Evolutionary conservation across 495 filamentous ascomycete genomes (phyloP).

Genomic region (Massariosphaeria phaeospora): DNA sequence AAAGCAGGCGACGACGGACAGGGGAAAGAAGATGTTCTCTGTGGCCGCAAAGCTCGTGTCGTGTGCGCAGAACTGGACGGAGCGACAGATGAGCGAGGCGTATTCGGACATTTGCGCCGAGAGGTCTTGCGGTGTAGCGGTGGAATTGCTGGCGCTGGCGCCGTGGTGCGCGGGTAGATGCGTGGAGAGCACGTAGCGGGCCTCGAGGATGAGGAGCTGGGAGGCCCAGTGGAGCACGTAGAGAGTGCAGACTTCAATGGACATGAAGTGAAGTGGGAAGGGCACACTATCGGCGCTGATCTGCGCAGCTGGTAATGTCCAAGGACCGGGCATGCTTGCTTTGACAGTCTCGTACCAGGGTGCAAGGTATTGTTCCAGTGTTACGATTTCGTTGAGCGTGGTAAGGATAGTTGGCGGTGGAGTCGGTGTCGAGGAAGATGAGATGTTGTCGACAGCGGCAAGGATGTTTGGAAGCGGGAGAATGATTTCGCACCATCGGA

Average conservation of each 20-base stretch:
- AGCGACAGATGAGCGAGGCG: conserved; percentile 22
- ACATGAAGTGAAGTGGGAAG: conserved; percentile 21
- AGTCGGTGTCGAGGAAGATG: background rate
- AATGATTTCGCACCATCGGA: conserved; percentile 20
- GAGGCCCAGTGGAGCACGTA: conserved; percentile 20
- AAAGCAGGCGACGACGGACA: conserved; percentile 5
- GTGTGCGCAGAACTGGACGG: conserved; percentile 20
- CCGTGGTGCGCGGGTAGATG: background rate
- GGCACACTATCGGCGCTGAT: conserved; percentile 4
- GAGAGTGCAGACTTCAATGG: conserved; percentile 19
- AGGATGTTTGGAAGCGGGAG: conserved; percentile 25
- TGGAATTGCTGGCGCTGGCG: background rate
- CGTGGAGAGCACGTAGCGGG: conserved; percentile 1
- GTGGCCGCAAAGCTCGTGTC: conserved; percentile 7
- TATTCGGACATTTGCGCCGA: conserved; percentile 10
- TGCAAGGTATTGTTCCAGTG: conserved; percentile 4
- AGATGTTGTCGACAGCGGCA: background rate
- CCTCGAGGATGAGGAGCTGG: conserved; percentile 18
- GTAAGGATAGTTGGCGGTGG: background rate
- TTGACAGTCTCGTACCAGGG: conserved; percentile 13
- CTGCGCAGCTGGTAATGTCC: conserved; percentile 8
- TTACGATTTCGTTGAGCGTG: conserved; percentile 8
- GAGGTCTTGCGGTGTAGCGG: background rate
- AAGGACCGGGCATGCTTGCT: conserved; percentile 1
- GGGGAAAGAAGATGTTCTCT: conserved; percentile 23